Conservation (phyloP, 257 asterid genomes). For the Ocimum tenuiflorum region DNA sequence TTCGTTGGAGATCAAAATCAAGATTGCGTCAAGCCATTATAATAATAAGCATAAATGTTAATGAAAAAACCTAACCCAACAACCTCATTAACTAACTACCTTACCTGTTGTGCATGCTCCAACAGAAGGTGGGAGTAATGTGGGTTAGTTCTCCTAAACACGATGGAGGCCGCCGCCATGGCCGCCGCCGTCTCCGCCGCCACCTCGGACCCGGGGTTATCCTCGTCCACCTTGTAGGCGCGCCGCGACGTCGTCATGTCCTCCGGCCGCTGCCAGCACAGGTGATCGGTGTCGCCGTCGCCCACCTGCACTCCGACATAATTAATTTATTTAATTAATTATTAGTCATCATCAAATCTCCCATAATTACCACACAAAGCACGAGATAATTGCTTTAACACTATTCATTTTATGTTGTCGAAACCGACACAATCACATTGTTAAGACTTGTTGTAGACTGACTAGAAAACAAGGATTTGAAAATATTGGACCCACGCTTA, state of each 20-base stretch:
- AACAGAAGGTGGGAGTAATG: conserved; percentile 57
- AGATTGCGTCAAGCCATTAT: conserved; percentile 5
- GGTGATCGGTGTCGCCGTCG: conserved; percentile 69
- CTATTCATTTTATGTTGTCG: conserved; percentile 4
- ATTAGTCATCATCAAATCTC: not conserved
- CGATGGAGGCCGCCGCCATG: conserved; percentile 59
- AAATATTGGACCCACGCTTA: conserved; percentile 23
- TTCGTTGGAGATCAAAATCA: not conserved
- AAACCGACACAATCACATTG: conserved; percentile 19
- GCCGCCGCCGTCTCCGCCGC: conserved; percentile 71
- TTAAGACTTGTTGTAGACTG: not conserved
- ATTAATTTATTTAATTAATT: not conserved
- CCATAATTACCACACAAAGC: conserved; percentile 14
- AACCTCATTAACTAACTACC: conserved; percentile 35
- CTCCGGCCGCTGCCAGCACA: conserved; percentile 73
- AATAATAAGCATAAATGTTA: not conserved
- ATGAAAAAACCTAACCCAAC: conserved; percentile 24
- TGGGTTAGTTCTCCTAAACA: conserved; percentile 56
- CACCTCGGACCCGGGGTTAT: conserved; percentile 58
- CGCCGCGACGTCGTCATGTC: conserved; percentile 70
- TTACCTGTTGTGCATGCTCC: conserved; percentile 61
- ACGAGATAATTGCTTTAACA: conserved; percentile 21
- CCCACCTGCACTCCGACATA: conserved; percentile 41
- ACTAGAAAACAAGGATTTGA: conserved; percentile 8
- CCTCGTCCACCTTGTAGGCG: conserved; percentile 54